Conservation (phyloP, 495 filamentous ascomycete species). For the Penicillium lividum region DNA sequence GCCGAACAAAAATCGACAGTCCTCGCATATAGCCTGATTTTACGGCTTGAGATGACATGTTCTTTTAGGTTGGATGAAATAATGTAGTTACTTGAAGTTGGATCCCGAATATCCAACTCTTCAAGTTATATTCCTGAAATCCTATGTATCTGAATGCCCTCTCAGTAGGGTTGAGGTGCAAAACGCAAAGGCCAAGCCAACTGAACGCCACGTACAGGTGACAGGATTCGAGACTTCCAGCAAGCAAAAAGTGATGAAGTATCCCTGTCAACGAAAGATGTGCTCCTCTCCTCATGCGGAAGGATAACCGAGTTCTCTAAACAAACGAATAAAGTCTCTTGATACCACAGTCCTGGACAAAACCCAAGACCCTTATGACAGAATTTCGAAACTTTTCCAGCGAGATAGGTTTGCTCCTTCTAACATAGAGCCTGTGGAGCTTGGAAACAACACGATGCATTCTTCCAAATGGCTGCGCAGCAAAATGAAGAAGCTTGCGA, state of each 20-base stretch:
- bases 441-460: neutral
- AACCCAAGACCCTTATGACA: neutral
- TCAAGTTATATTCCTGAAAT: neutral
- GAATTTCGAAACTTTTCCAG: neutral
- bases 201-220: neutral
- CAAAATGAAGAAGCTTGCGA: neutral
- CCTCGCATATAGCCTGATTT: neutral
- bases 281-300: neutral
- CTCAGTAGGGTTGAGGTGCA: neutral
- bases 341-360: neutral
- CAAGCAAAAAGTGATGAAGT: neutral
- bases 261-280: neutral
- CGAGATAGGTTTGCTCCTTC: neutral
- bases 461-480: neutral
- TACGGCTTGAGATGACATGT: neutral
- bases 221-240: neutral
- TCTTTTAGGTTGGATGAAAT: neutral
- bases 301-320: neutral
- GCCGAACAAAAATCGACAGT: neutral
- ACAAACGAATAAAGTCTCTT: neutral
- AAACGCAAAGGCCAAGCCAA: neutral
- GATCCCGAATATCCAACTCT: neutral
- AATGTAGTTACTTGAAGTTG: neutral
- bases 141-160: neutral
- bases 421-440: neutral